Evolutionary conservation across 306 rosid species (phyloP), one percentile per base, ranked within the genome.

Genomic region (Pyrus bretschneideri): DNA sequence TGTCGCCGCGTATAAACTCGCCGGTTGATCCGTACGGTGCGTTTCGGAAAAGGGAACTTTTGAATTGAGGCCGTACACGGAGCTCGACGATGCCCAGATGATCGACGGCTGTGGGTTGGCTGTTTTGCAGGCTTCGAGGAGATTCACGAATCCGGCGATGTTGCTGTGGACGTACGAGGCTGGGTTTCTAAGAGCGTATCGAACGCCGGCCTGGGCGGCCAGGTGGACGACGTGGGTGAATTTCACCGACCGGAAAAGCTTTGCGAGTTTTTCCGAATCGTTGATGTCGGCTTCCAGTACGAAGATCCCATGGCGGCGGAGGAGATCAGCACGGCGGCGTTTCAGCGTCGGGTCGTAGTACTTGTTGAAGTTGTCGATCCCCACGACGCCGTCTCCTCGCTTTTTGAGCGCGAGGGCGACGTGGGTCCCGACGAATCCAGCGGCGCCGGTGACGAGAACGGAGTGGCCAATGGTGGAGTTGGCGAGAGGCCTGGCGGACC

Each of bases 141-240:
- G 3, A 18, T 46, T 77, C 2, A 83, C 77, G 5, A 83, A 63
- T 6, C 89, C 89, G 23, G 87, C 85, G 25, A 86, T 67, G 81
- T 86, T 83, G 69, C 87, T 80, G 55, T 71, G 68, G 4, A 86
- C 63, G 14, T 86, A 86, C 4, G 89, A 83, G 15, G 22, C 14
- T 17, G 89, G 83, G 52, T 82, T 86, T 54, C 81, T 71, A 82
- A 85, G 75, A 2, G 86, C 84, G 25, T 82, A 85, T 6, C 86
- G 81, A 3, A 86, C 80, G 0, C 89, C 85, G 0, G 86, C 86
- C 21, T 86, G 86, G 1, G 88, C 88, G 0, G 86, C 88, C 2
- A 85, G 77, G 71, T 85, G 88, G 80, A 85, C 73, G 27, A 85
- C 86, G 46, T 82, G 82, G 5, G 83, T 85, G 82, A 82, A 85